phyloP scores from a whole-genome alignment of 768 basidiomycete genomes.

The Trametes cubensis region DNA sequence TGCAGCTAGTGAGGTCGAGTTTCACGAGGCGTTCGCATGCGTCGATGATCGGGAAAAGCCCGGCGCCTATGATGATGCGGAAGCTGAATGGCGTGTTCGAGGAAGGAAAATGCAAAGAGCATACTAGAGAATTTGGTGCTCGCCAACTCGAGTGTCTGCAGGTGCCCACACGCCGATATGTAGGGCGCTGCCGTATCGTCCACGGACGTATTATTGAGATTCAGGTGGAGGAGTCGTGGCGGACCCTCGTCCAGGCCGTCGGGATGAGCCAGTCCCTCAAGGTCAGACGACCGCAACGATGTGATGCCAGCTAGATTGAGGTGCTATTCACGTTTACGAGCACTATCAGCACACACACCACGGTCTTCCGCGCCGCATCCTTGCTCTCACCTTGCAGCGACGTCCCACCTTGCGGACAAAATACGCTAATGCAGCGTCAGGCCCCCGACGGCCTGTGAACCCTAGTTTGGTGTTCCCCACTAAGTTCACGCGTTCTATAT shows the following conservation, averaged over 20 bases:
- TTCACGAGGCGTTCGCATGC: constrained; percentile 53
- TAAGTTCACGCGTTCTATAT: constrained; percentile 57
- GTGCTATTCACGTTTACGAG: constrained; percentile 32
- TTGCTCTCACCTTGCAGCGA: constrained; percentile 53
- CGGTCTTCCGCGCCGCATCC: not conserved
- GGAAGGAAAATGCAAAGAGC: constrained; percentile 23
- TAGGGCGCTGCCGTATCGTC: constrained; percentile 58
- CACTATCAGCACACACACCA: not conserved
- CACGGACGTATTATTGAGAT: constrained; percentile 61
- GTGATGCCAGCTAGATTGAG: constrained; percentile 62
- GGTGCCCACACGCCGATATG: constrained; percentile 52
- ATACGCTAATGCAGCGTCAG: constrained; percentile 41
- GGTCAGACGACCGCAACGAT: constrained; percentile 51
- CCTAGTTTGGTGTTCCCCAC: constrained; percentile 68
- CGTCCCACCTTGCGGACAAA: constrained; percentile 59
- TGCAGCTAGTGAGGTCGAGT: constrained; percentile 69
- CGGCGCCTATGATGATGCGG: constrained; percentile 43
- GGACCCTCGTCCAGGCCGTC: constrained; percentile 34
- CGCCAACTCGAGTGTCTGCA: constrained; percentile 53
- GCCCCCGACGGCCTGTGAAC: constrained; percentile 33
- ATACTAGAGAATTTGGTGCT: constrained; percentile 64
- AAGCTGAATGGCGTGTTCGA: not conserved
- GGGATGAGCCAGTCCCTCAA: constrained; percentile 49
- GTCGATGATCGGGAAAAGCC: constrained; percentile 60
- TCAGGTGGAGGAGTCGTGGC: constrained; percentile 50